Percentiles rank a stretch among this genome's conserved stretches.
These are phyloP conservation scores for Erysiphe pulchra DNA, from an alignment of 2,329 filamentous ascomycete genomes.

Conservation along the genomic window DNA sequence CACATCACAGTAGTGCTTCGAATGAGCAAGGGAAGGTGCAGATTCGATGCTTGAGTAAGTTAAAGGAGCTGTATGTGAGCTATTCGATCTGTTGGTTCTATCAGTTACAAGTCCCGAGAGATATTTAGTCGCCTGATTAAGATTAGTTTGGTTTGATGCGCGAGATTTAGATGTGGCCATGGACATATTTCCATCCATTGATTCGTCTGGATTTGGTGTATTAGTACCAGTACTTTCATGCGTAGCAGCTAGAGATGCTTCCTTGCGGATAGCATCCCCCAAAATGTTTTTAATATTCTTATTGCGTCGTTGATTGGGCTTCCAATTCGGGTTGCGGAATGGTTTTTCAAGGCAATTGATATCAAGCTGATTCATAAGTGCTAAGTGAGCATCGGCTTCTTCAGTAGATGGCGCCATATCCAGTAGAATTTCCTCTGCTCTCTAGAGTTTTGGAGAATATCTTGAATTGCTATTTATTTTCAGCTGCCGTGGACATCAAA, in stretches of 20 bases:
- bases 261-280: constrained; percentile 63
- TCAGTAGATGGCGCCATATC: constrained; percentile 11
- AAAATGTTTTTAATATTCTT: constrained; percentile 97
- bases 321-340: constrained; percentile 80
- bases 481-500: too few species aligned
- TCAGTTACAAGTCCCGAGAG: constrained; percentile 72
- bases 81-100: constrained; percentile 35
- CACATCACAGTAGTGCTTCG: constrained; percentile 84
- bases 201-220: constrained; percentile 32
- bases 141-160: constrained; percentile 31
- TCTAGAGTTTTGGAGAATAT: too few species aligned
- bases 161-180: constrained; percentile 18
- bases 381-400: constrained; percentile 42
- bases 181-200: constrained; percentile 19
- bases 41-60: constrained; percentile 96
- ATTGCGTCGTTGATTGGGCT: constrained; percentile 81
- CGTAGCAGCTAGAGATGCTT: constrained; percentile 66
- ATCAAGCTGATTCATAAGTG: constrained; percentile 75
- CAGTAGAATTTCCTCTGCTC: not conserved
- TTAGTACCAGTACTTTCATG: constrained; percentile 58
- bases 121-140: constrained; percentile 71
- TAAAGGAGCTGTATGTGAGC: constrained; percentile 27
- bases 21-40: constrained; percentile 62
- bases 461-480: too few species aligned
- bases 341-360: constrained; percentile 65